These are phyloP conservation scores for Antitrichia curtipendula DNA, from an alignment of 225 moss, liverwort and hornwort species.

Conservation along the genomic window DNA sequence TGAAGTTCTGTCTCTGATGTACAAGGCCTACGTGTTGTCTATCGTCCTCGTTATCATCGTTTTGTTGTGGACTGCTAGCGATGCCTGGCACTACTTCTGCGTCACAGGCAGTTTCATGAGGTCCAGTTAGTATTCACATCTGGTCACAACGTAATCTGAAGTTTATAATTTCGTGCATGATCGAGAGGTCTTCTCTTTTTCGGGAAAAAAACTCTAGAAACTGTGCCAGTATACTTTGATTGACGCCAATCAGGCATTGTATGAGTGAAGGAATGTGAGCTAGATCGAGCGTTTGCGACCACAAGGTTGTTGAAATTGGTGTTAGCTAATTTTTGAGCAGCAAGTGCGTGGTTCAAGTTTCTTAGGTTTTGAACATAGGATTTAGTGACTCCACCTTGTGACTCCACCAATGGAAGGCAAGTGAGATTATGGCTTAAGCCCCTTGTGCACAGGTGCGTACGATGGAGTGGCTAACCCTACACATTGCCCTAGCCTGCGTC, in stretches of 20 bases:
- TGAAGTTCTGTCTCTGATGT: slow-evolving; percentile 2
- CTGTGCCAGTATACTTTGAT: not conserved
- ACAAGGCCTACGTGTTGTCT: slow-evolving; percentile 8
- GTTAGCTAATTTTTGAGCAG: not conserved
- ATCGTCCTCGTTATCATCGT: not conserved
- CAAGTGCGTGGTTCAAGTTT: not conserved
- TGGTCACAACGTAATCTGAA: not conserved
- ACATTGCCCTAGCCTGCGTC: not conserved
- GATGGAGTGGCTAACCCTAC: not conserved
- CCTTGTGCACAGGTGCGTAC: not conserved
- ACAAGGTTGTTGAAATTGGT: not conserved
- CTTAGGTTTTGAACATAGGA: not conserved
- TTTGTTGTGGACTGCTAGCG: not conserved
- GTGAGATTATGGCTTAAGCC: not conserved
- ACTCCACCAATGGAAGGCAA: too few relatives aligned
- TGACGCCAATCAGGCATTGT: not conserved
- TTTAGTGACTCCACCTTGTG: not conserved
- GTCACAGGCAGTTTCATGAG: not conserved
- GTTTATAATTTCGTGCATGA: not conserved
- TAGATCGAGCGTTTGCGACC: not conserved
- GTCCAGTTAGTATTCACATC: not conserved
- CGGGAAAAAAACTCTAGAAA: not conserved
- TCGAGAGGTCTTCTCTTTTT: not conserved
- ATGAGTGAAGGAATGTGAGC: not conserved
- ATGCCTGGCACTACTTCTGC: not conserved